phyloP scores from a whole-genome alignment of 2,329 filamentous ascomycete genomes.

The Venturia oleaginea region DNA sequence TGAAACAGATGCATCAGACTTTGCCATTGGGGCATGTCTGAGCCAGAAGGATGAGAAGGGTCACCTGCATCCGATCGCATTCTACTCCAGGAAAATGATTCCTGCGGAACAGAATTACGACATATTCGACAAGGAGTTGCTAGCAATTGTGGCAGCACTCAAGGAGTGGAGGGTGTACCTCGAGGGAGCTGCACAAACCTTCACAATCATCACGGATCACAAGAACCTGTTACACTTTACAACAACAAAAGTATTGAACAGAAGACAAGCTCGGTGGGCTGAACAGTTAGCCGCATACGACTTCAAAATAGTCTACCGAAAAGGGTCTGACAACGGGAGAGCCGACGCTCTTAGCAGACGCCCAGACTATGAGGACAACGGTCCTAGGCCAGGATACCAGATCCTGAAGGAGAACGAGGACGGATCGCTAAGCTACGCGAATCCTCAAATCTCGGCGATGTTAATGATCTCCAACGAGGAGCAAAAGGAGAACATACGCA shows the following conservation, averaged over 20 bases:
- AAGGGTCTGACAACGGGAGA: too few species aligned
- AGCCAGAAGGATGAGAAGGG: conserved; percentile 1
- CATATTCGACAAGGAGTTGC: conserved; percentile 12
- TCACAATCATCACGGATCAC: conserved; percentile 20
- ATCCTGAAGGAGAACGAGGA: not conserved
- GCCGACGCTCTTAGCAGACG: too few species aligned
- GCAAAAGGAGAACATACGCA: not conserved
- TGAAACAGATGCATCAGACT: conserved; percentile 7
- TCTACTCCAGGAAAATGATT: conserved; percentile 9
- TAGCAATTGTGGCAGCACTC: conserved; percentile 2
- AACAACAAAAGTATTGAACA: conserved; percentile 19
- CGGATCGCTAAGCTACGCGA: not conserved
- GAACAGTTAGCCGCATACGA: conserved; percentile 14
- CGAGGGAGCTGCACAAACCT: conserved; percentile 10
- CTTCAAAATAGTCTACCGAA: conserved; percentile 12
- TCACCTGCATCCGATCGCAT: not conserved
- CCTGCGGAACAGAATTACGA: not conserved
- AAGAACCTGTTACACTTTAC: conserved; percentile 22
- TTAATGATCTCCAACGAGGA: not conserved
- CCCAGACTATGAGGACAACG: not conserved
- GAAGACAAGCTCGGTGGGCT: conserved; percentile 19
- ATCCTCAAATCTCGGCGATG: not conserved
- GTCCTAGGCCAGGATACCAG: not conserved
- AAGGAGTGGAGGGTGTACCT: not conserved
- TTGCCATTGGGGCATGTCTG: not conserved